Base-by-base conservation (phyloP, 2,329 filamentous ascomycete species). In the Daldinia sp. region DNA sequence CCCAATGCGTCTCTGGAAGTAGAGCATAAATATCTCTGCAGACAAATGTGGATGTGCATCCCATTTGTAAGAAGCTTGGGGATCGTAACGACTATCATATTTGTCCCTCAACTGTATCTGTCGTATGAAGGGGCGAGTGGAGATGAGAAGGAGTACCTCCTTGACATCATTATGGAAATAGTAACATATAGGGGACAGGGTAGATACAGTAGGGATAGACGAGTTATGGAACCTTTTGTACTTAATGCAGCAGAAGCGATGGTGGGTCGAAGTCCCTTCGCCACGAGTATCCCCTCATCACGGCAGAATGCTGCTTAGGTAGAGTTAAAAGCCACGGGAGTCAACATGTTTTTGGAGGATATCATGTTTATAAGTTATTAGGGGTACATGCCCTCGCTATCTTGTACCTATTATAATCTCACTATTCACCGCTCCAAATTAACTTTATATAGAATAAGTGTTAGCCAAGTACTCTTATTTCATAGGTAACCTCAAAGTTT, bases 41-140 rank as follows among this genome's bases (percentile, higher is more conserved):
- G n/a, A 1, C 51, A 57, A 21, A 58, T 39, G 4, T 67, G 64
- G 64, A 64, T 59, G 61, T 64, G 53, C 11, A 56, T 67, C 17
- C 64, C 64, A 4, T 61, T 61, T 15, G 35, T 67, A 7, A 57
- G 32, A 8, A 11, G n/a, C 1, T 23, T 67, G 2, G 64, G 61
- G 2, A 30, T 39, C 10, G 34, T 61, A 10, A 25, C 29, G 8
- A 49, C 32, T 25, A 23, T 48, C 15, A 27, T 56, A 19, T 57
- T 29, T 11, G 11, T 41, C 4, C 25, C 56, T 1, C 56, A 47
- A 15, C 10, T 66, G 13, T 48, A 39, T 15, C 3, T 66, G 23
- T 54, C 63, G 7, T 66, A 63, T 27, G 63, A 66, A 32, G 55
- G 47, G 34, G 63, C 47, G 9, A 21, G 54, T 3, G 30, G 51